Evolutionary conservation across 805 yeast species (phyloP), one percentile per base, ranked within the genome.

Genomic region (Candida khao-thaluensis): DNA sequence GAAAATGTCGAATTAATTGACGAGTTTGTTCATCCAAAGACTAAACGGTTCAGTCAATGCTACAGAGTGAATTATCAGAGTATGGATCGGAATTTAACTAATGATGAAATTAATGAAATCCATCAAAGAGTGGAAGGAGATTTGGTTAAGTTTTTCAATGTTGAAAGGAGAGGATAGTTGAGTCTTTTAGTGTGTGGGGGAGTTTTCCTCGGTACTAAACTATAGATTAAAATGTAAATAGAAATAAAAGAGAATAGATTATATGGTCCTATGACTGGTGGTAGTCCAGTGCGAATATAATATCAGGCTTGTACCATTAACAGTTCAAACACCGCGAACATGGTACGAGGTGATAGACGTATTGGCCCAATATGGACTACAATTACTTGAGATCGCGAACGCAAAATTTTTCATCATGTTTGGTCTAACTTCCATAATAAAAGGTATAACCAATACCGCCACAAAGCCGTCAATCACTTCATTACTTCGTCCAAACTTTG

Each of bases 31-130:
- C 95, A 91, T 60, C 95, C 95, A 26, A 87, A 87, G 55, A 82
- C 89, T 0, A 81, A 82, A 2, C 76, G 72, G 50, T 76, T 67
- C 47, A 84, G 95, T 7, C 84, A 85, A 52, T 89, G 97, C 65
- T 93, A 87, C 72, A 72, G 99, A 50, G 76, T 93, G 43, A 83
- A 84, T 56, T 93, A 88, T 64, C 98, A 93, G 65, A 85, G 96
- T 1, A 90, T 93, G 97, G 97, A 91, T 52, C 77, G 96, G 53
- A 84, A 85, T 42, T 69, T 93, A 50, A 87, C 95, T 17, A 88
- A 85, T 56, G 82, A 77, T 2, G 98, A 93, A 59, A 75, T 93
- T 39, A 91, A 91, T 55, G 69, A 53, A 1, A 65, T 88, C 34
- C 95, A 93, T 56, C 74, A 75, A 2, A 58, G 66, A 27, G 85